These are phyloP conservation scores for Amauroascus verrucosus DNA, from an alignment of 2,329 filamentous ascomycete genomes.

Conservation along the genomic window DNA sequence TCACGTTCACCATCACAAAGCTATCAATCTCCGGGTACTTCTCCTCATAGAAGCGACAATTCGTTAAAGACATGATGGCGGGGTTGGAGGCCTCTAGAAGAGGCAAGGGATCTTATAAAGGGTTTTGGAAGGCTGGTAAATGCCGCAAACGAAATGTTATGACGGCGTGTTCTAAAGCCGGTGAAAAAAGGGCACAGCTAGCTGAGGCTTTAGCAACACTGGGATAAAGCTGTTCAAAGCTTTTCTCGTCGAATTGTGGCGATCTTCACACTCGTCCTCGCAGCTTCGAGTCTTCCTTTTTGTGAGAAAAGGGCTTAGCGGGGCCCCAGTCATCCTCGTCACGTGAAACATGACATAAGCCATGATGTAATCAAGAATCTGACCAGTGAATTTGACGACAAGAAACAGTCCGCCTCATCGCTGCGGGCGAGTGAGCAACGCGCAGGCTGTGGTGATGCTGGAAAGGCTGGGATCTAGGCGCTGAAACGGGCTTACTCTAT, in stretches of 20 bases:
- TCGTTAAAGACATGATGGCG: conserved; percentile 83
- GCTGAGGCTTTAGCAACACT: background rate
- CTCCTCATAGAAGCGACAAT: conserved; percentile 95
- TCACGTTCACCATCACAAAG: conserved; percentile 99
- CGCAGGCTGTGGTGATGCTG: background rate
- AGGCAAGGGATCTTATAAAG: background rate
- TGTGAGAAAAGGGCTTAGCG: conserved; percentile 3
- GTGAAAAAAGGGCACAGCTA: background rate
- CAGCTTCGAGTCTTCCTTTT: background rate
- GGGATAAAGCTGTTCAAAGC: background rate
- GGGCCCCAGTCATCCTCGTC: background rate
- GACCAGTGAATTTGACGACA: conserved; percentile 10
- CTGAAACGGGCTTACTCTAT: background rate
- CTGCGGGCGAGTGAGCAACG: background rate
- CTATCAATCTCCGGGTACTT: conserved; percentile 97
- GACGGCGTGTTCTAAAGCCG: no score
- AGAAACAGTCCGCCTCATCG: background rate
- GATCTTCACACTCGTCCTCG: background rate
- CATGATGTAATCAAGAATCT: conserved; percentile 6
- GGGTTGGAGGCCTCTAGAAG: background rate
- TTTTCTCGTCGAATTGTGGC: background rate
- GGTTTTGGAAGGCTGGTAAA: no score
- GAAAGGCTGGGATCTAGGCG: background rate
- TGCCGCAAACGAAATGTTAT: background rate
- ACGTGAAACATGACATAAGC: background rate